Evolutionary conservation across 2,329 filamentous ascomycete genomes (phyloP), one percentile per base, ranked within the genome.

Genomic region (Pseudohalonectria lignicola): DNA sequence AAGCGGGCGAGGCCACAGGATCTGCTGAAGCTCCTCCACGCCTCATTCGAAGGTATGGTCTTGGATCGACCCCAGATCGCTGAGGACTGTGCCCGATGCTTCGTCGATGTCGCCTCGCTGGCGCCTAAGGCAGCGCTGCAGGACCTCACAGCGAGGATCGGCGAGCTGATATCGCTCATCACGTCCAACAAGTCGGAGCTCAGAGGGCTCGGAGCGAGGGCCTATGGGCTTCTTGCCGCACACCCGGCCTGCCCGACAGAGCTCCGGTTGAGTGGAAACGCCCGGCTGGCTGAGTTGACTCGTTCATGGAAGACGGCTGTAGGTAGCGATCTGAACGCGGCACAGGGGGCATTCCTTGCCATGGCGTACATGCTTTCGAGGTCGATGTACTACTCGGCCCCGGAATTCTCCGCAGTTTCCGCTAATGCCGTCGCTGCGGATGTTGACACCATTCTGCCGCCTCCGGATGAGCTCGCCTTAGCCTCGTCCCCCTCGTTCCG

Each of bases 211-310:
- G 79, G 79, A 2, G 79, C 86, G 13, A 78, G 77, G 42, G 73
- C 77, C 0, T 76, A 87, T 48, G 88, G 87, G 1, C 81, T 94
- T 11, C 59, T 95, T 5, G 77, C 74, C 1, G 81, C 86, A 0
- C 82, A 90, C 53, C 65, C 67, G 4, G 51, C 48, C 6, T n/a
- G n/a, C n/a, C n/a, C n/a, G n/a, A n/a, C n/a, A n/a, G n/a, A n/a
- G n/a, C n/a, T n/a, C n/a, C n/a, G n/a, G n/a, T n/a, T n/a, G n/a
- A n/a, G n/a, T n/a, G n/a, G n/a, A n/a, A 67, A 66, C 40, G 23
- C 7, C 8, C 8, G 23, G 0, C 59, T 82, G 12, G 59, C 74
- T 6, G 50, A 56, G 13, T 64, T 66, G 13, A 52, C 69, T 1
- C 48, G 59, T 32, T 52, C 52, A 4, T 82, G 80, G 74, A 60